Evolutionary conservation across 2,329 filamentous ascomycete species (phyloP), one percentile per base, ranked within the genome.

Genomic region (Dactylellina leptospora): DNA sequence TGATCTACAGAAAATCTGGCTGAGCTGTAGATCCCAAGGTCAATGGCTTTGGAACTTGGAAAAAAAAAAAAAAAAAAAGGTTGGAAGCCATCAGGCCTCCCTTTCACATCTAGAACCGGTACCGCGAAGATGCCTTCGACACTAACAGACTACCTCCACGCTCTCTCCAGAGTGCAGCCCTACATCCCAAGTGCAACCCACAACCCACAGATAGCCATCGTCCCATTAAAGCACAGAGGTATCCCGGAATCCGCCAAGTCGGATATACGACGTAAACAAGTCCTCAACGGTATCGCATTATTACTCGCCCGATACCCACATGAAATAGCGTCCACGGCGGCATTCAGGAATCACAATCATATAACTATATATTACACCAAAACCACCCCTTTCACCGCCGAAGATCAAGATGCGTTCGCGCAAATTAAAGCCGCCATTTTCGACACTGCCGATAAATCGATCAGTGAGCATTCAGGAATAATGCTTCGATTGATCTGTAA

Each of bases 121-220:
- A n/a, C n/a, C n/a, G n/a, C n/a, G n/a, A n/a, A n/a, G n/a, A 64
- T 64, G 60, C 51, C 53, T 5, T 23, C 61, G 3, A 20, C 51
- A 44, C 58, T 22, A 5, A 38, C 20, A 1, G 28, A 42, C 4
- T 44, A 58, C 25, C 20, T 66, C 20, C 58, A 58, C 51, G 61
- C 61, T 18, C 33, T 66, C 18, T 56, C 61, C 6, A 48, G 16
- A 23, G 20, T 66, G 2, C 18, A 38, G 11, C 53, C 53, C n/a
- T 66, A 42, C 23, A 59, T 28, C 11, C 38, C 40, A 40, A 47
- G 18, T 9, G 13, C 48, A 13, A 3, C 28, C 25, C 38, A 45
- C 3, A 13, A 4, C n/a, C n/a, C 0, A 40, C 18, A 5, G 20
- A 5, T 42, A 10, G 16, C 22, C 36, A 40, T n/a, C 36, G n/a